Evolutionary conservation across 768 basidiomycete species (phyloP).

Genomic region (Phanerochaete carnosa): DNA sequence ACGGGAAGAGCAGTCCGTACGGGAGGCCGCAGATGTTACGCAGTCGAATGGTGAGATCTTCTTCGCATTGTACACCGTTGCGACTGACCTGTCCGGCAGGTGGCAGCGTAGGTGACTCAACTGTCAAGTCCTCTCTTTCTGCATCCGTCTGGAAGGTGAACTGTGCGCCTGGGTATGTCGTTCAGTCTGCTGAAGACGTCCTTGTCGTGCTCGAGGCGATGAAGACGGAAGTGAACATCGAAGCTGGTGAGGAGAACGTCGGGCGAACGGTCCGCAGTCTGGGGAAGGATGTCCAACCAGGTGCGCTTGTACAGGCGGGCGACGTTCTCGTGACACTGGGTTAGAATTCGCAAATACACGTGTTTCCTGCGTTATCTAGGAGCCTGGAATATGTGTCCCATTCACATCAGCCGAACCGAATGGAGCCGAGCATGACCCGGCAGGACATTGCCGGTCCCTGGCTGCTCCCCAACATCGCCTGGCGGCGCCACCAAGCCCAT

Average conservation of each 20-base stretch:
- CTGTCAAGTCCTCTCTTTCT: slow-evolving; percentile 32
- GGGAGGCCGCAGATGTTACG: neutral
- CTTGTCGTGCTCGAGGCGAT: slow-evolving; percentile 58
- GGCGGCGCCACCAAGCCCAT: no score
- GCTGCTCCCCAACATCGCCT: no score
- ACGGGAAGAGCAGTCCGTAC: neutral
- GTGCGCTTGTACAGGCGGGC: slow-evolving; percentile 44
- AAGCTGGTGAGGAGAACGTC: slow-evolving; percentile 41
- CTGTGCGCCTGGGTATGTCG: slow-evolving; percentile 37
- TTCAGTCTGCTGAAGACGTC: slow-evolving; percentile 39
- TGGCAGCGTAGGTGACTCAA: neutral
- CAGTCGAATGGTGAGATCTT: neutral
- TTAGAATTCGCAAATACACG: no score
- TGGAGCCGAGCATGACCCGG: no score
- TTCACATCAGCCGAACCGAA: no score
- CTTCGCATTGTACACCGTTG: neutral
- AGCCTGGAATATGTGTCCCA: no score
- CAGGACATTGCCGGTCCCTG: no score
- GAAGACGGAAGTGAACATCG: slow-evolving; percentile 59
- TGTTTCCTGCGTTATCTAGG: no score
- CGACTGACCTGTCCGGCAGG: neutral
- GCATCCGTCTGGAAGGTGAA: slow-evolving; percentile 52
- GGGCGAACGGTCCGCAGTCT: slow-evolving; percentile 41
- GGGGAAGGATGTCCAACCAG: slow-evolving; percentile 39
- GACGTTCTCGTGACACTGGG: slow-evolving; percentile 38